A percentile compares a stretch with the other conserved stretches of the same genome.
Conservation (phyloP, 768 basidiomycete species). For the Lyophyllum decastes region DNA sequence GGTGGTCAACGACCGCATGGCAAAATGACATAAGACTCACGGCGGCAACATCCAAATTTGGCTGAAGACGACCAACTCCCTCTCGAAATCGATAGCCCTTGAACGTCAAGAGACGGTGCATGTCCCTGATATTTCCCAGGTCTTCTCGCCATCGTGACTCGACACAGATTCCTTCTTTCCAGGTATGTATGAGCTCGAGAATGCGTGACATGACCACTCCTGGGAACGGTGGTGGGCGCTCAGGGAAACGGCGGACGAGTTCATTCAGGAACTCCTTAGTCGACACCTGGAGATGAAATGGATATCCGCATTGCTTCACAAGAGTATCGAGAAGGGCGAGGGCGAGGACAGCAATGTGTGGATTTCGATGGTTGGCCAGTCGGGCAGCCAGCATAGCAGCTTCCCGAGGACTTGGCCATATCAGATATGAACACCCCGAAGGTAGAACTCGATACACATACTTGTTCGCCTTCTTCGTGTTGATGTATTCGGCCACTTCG, state of each 20-base stretch:
- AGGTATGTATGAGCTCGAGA: constrained; percentile 86
- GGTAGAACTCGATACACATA: constrained; percentile 40
- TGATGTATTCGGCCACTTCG: constrained; percentile 92
- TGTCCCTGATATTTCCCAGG: constrained; percentile 94
- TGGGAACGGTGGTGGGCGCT: constrained; percentile 93
- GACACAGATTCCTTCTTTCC: constrained; percentile 92
- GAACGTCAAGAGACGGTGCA: constrained; percentile 92
- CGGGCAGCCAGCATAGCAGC: constrained; percentile 84
- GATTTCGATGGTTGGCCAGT: constrained; percentile 89
- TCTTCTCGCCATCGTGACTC: constrained; percentile 95
- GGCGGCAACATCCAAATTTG: constrained; percentile 37
- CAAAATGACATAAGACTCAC: constrained; percentile 31
- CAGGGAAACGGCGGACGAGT: constrained; percentile 95
- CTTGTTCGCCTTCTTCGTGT: constrained; percentile 96
- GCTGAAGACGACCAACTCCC: constrained; percentile 31
- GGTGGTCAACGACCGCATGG: neutral
- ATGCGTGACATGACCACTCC: constrained; percentile 95
- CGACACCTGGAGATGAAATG: constrained; percentile 93
- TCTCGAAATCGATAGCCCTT: constrained; percentile 88
- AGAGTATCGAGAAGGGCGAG: constrained; percentile 88
- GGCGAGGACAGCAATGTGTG: constrained; percentile 86
- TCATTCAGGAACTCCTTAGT: constrained; percentile 99
- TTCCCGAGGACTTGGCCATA: constrained; percentile 73
- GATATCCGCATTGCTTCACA: constrained; percentile 94
- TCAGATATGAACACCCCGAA: constrained; percentile 4